These are phyloP conservation scores for Ophiosphaerella narmari DNA, from an alignment of 2,329 filamentous ascomycete genomes.

Conservation along the genomic window DNA sequence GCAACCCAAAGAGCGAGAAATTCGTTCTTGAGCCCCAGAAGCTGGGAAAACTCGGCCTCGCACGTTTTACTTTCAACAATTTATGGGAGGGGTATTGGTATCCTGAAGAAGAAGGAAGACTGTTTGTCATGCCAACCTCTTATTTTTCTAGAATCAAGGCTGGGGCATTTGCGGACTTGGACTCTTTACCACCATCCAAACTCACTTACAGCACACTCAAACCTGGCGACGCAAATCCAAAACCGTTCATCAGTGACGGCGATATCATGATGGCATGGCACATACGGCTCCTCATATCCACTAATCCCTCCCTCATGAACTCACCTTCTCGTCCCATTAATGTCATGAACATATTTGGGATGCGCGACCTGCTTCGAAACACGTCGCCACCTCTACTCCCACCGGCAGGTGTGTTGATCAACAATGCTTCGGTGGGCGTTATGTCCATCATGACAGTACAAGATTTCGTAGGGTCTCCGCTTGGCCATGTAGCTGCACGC, in stretches of 20 bases:
- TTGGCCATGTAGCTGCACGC: constrained; percentile 27
- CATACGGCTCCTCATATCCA: constrained; percentile 9
- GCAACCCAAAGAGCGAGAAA: constrained; percentile 8
- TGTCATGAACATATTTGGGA: constrained; percentile 30
- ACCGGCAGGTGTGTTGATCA: constrained; percentile 16
- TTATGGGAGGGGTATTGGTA: constrained; percentile 20
- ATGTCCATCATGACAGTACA: constrained; percentile 11
- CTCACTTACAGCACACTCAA: constrained; percentile 11
- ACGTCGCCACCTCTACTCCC: constrained; percentile 18
- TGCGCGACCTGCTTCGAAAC: constrained; percentile 20
- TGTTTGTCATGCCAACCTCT: constrained; percentile 16
- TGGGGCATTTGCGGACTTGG: constrained; percentile 15
- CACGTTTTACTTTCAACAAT: constrained; percentile 15
- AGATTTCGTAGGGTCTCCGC: constrained; percentile 17
- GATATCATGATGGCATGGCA: constrained; percentile 23
- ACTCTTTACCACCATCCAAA: background rate
- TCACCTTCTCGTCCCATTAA: constrained; percentile 15
- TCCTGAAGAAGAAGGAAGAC: constrained; percentile 10
- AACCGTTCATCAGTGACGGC: constrained; percentile 27
- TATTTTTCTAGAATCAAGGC: constrained; percentile 18
- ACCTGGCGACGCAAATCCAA: background rate
- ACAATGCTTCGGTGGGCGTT: constrained; percentile 13
- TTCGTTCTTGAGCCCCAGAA: constrained; percentile 13
- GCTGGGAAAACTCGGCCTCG: constrained; percentile 10
- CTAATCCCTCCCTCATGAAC: constrained; percentile 7